Evolutionary conservation across 2,329 filamentous ascomycete species (phyloP).

Genomic region (Chaetomium globosum): DNA sequence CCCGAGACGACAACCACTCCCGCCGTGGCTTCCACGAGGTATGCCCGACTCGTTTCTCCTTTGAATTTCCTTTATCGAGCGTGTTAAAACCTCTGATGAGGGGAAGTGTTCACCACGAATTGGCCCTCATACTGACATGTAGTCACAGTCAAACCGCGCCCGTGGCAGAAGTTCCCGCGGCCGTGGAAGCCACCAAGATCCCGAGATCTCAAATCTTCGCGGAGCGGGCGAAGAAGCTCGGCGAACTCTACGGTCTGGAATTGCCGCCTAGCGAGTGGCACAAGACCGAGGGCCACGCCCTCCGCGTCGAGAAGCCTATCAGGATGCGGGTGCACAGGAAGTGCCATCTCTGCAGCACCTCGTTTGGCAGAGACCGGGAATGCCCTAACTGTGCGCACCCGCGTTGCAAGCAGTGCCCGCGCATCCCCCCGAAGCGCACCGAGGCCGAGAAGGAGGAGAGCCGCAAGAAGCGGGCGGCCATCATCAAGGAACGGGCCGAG

Average conservation of each 20-base stretch:
- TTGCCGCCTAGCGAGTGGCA: constrained; percentile 59
- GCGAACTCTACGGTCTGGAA: constrained; percentile 58
- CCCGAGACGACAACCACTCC: constrained; percentile 29
- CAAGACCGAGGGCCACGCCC: constrained; percentile 55
- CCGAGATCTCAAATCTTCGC: constrained; percentile 57
- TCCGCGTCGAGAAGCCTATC: constrained; percentile 73
- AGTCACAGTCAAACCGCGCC: constrained; percentile 26
- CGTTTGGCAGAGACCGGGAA: constrained; percentile 71
- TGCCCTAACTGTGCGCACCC: constrained; percentile 78
- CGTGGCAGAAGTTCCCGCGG: constrained; percentile 23
- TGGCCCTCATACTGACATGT: constrained; percentile 17
- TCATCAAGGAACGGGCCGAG: constrained; percentile 59
- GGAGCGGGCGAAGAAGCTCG: constrained; percentile 59
- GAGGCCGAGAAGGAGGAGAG: constrained; percentile 58
- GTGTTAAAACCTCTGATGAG: not conserved
- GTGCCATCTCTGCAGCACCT: constrained; percentile 78
- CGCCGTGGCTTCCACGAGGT: constrained; percentile 29
- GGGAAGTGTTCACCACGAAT: not conserved
- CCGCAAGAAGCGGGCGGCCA: constrained; percentile 54
- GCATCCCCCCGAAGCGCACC: constrained; percentile 69
- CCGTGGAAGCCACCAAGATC: constrained; percentile 42
- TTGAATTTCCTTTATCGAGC: not conserved
- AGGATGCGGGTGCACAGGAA: constrained; percentile 76
- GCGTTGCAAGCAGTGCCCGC: constrained; percentile 78
- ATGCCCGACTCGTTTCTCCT: constrained; percentile 8